These are phyloP conservation scores for Clavulina sp. DNA, from an alignment of 768 basidiomycete genomes.

Conservation along the genomic window DNA sequence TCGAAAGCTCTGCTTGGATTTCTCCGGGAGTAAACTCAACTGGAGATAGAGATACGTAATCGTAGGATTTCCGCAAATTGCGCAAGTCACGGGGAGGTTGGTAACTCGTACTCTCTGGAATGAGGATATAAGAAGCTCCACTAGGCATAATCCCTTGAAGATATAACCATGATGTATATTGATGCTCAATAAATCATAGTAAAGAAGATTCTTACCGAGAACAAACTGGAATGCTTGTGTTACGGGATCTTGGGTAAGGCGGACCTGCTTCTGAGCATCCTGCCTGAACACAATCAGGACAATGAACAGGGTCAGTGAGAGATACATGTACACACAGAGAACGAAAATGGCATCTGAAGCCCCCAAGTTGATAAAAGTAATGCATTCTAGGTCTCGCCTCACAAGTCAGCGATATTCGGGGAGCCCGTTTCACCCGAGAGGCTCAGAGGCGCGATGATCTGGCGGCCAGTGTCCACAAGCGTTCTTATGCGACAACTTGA, in stretches of 20 bases:
- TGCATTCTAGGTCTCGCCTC: neutral
- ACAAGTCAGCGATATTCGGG: neutral
- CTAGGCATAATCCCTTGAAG: neutral
- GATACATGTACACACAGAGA: neutral
- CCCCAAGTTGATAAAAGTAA: neutral
- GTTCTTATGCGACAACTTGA: neutral
- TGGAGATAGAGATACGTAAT: neutral
- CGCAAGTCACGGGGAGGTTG: neutral
- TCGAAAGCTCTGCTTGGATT: neutral
- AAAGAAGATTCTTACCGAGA: neutral
- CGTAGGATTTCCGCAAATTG: neutral
- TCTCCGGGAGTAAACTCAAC: neutral
- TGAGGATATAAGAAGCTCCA: neutral
- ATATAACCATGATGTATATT: too few relatives aligned
- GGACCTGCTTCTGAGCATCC: neutral
- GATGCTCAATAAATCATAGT: too few relatives aligned
- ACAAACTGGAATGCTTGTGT: too few relatives aligned
- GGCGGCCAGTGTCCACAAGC: neutral
- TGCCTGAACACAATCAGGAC: neutral
- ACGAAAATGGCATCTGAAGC: neutral
- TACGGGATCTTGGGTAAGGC: neutral
- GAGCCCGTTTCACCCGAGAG: neutral
- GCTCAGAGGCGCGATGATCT: too few relatives aligned
- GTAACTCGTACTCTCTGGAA: neutral
- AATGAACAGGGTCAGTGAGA: neutral